A percentile compares a stretch with the other conserved stretches of the same genome.
Evolutionary conservation across 352 stramenopile genomes (phyloP).

Genomic region (Phytophthora cactorum): DNA sequence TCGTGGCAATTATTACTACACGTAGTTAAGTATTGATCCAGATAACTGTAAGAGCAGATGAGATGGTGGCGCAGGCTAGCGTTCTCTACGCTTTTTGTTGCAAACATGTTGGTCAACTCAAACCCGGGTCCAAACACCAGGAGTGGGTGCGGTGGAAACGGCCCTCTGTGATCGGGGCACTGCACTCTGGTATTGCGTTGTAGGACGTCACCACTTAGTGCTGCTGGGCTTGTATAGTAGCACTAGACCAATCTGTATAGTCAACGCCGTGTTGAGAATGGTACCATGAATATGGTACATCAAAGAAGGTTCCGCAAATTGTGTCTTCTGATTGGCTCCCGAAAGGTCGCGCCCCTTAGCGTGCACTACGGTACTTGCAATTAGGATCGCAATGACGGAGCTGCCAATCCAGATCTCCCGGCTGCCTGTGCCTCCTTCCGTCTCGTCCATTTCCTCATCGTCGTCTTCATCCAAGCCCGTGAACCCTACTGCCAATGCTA

Average conservation of each 20-base stretch:
- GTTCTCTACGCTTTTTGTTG: conserved; percentile 7
- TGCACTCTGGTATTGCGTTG: no score
- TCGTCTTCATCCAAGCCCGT: background rate
- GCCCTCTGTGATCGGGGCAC: no score
- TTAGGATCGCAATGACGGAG: conserved; percentile 25
- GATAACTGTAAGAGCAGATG: conserved; percentile 21
- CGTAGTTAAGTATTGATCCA: conserved; percentile 1
- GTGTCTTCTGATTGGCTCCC: conserved; percentile 25
- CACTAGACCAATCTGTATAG: no score
- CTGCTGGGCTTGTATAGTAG: no score
- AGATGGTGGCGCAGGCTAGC: conserved; percentile 4
- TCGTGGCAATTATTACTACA: conserved; percentile 18
- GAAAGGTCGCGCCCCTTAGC: conserved; percentile 30
- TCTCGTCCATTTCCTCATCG: background rate
- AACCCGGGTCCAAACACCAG: conserved; percentile 12
- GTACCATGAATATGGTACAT: conserved; percentile 8
- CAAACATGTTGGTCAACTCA: conserved; percentile 22
- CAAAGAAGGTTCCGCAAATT: conserved; percentile 24
- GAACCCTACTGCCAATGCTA: conserved; percentile 24
- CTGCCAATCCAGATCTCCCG: conserved; percentile 32
- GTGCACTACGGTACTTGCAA: conserved; percentile 3
- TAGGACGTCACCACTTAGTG: no score
- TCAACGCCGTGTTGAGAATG: background rate
- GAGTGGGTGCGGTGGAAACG: no score
- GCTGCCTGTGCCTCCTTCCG: conserved; percentile 13